Evolutionary conservation across 352 stramenopile species (phyloP), one percentile per base, ranked within the genome.

Genomic region (Globisporangium megalacanthum): DNA sequence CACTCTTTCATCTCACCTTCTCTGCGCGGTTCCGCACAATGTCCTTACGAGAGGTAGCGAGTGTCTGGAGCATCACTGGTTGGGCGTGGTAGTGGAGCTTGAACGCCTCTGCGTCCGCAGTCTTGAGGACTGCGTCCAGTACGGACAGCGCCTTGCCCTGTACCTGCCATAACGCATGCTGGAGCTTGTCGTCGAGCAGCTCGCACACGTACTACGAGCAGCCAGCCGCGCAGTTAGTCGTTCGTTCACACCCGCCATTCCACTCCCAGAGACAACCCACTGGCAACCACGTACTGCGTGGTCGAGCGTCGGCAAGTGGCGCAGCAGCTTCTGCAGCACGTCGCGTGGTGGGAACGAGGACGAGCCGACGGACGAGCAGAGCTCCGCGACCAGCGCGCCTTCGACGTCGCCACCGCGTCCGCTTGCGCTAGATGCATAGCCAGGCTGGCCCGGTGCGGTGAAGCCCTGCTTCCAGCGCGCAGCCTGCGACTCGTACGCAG

Each of bases 101-200:
- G 62, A 86, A 94, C 20, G 81, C 70, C 13, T 84, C 68, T 4
- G 69, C 75, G 36, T 84, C 69, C 9, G 42, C 50, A 20, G 70
- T 89, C 50, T 79, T 77, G 56, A 88, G 64, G n/a, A 92, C 57
- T 11, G 80, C 68, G 35, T 84, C 78, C 42, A 94, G 70, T 19
- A 92, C 82, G 0, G 82, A 89, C 52, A 94, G 49, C 7, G 84
- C 82, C 60, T 92, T 92, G 54, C 73, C 82, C 68, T 92, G 82
- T 11, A 92, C 76, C 59, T 92, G 84, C 84, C 84, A 94, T 53
- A 94, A 41, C 37, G 69, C 70, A 56, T 79, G 79, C 66, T 89
- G 76, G n/a, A 94, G 79, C 66, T 92, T 94, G 61, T 88, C 76
- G 50, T 92, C 76, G n/a, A 94, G 69, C 29, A 92, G 69, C 64